Conservation (phyloP, 208 protist genomes). For the Leishmania martiniquensis region DNA sequence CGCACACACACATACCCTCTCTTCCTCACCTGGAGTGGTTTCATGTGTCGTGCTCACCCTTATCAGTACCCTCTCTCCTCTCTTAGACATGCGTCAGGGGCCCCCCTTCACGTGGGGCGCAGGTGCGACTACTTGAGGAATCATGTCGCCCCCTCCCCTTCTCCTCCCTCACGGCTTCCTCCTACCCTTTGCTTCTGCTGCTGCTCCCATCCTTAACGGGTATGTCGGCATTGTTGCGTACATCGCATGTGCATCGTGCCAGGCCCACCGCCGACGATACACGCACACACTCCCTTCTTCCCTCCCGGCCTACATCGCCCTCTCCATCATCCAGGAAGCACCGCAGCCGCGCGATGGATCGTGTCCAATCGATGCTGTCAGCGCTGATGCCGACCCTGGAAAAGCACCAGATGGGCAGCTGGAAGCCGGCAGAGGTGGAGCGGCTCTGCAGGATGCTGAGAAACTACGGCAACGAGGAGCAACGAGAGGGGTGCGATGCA, state of each 20-base stretch:
- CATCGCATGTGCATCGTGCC: no score
- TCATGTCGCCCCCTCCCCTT: neutral
- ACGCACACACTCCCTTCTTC: neutral
- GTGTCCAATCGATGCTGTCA: constrained; percentile 13
- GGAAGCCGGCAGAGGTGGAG: constrained; percentile 21
- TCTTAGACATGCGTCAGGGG: neutral
- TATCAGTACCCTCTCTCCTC: neutral
- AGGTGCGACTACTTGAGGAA: neutral
- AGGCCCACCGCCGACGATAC: neutral
- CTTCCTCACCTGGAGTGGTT: no score
- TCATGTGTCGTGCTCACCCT: neutral
- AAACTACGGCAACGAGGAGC: constrained; percentile 17
- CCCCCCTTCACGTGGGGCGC: neutral
- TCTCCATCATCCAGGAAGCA: neutral
- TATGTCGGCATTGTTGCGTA: no score
- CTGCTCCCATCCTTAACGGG: no score
- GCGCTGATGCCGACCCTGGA: constrained; percentile 25
- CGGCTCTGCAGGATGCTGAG: constrained; percentile 22
- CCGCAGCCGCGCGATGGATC: constrained; percentile 8
- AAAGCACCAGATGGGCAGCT: constrained; percentile 13
- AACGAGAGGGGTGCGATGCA: neutral
- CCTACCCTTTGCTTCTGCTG: no score
- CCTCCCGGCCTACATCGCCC: neutral
- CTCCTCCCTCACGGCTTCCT: no score
- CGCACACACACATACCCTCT: no score